Base-by-base conservation (phyloP, 495 filamentous ascomycete genomes). In the Hypoxylon rickii region DNA sequence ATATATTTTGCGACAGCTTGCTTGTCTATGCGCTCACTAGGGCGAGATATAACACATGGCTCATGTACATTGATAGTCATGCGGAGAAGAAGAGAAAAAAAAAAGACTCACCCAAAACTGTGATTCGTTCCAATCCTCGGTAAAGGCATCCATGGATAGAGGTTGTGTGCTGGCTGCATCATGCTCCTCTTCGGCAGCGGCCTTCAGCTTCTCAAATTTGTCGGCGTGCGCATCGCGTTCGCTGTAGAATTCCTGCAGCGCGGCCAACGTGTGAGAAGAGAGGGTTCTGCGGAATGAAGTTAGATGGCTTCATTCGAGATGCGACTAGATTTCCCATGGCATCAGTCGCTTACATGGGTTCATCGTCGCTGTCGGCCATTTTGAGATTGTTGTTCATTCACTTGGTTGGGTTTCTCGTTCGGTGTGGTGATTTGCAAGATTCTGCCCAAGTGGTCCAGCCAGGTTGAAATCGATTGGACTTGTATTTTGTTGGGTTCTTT, bases 41-140 rank as follows among this genome's bases (percentile, higher is more conserved):
- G n/a, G n/a, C n/a, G n/a, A n/a, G n/a, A n/a, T n/a, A n/a, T n/a
- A n/a, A n/a, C n/a, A n/a, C n/a, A n/a, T n/a, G n/a, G n/a, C n/a
- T n/a, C 24, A 29, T 29, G 10, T 4, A 29, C 4, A 29, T 10
- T 29, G 24, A 29, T 4, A 29, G 24, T 4, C 24, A 29, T 4
- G 24, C 4, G 10, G 24, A 29, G 24, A 29, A 29, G 24, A 7
- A 50, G 37, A 16, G 21, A 32, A 16, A 61, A 24, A 45, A 16
- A 37, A 18, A 44, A 5, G 5, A 66, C 75, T 0, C 70, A 87
- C 84, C 87, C 88, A 89, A 63, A 92, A 91, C 67, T 93, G 89
- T 47, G 80, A 85, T 49, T 86, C 79, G 50, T 92, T 87, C 89
- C 89, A 93, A 67, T 92, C 86, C 73, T 93, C 89, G 0, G 75